Conservation (phyloP, 805 yeast species). For the Komagataella mondaviorum region DNA sequence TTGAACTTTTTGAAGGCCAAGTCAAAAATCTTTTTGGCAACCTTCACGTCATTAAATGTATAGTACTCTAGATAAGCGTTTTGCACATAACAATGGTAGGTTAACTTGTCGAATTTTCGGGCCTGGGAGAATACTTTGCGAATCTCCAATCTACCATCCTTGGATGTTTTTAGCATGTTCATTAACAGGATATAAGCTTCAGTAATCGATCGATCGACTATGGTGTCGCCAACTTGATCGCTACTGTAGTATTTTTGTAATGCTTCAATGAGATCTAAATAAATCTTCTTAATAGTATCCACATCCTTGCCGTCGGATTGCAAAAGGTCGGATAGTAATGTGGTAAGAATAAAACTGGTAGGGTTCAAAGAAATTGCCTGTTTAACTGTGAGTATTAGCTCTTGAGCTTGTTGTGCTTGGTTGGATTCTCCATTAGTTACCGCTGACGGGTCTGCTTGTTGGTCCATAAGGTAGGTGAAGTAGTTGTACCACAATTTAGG, state of each 20-base stretch:
- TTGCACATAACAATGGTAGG: constrained; percentile 69
- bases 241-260: constrained; percentile 24
- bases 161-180: constrained; percentile 52
- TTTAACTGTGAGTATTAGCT: neutral
- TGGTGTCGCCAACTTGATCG: constrained; percentile 11
- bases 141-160: constrained; percentile 31
- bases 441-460: neutral
- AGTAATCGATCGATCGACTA: constrained; percentile 30
- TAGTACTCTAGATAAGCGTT: constrained; percentile 73
- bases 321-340: constrained; percentile 12
- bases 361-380: neutral
- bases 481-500: constrained; percentile 73
- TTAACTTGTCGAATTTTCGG: constrained; percentile 45
- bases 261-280: constrained; percentile 33
- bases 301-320: constrained; percentile 25
- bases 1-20: constrained; percentile 49
- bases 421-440: neutral
- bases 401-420: neutral
- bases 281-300: constrained; percentile 34
- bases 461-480: constrained; percentile 10
- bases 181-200: constrained; percentile 55
- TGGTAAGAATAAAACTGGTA: neutral
- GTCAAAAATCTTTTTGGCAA: constrained; percentile 68
- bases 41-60: constrained; percentile 41
- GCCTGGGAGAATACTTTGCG: constrained; percentile 58